These are phyloP conservation scores for Conticribra guillardii DNA, from an alignment of 108 stramenopile genomes.

Conservation along the genomic window DNA sequence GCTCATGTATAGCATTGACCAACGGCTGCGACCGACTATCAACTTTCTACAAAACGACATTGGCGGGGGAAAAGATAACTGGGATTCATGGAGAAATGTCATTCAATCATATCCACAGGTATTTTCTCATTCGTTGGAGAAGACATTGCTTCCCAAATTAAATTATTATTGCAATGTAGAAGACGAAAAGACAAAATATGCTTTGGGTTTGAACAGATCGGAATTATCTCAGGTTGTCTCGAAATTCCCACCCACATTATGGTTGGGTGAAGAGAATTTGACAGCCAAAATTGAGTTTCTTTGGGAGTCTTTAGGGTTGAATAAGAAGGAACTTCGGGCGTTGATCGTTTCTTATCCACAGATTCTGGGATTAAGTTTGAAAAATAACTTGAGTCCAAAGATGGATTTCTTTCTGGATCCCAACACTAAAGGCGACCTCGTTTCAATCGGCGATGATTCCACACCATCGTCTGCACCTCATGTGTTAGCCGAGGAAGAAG, in stretches of 20 bases:
- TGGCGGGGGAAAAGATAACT: conserved; percentile 39
- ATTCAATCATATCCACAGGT: conserved; percentile 33
- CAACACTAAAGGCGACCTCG: not conserved
- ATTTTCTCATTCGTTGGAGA: conserved; percentile 45
- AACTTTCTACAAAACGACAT: conserved; percentile 30
- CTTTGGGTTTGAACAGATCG: conserved; percentile 30
- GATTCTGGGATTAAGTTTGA: conserved; percentile 47
- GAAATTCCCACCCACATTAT: conserved; percentile 50
- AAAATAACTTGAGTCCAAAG: conserved; percentile 45
- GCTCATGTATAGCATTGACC: conserved; percentile 35
- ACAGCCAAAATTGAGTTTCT: conserved; percentile 46
- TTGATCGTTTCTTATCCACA: conserved; percentile 54
- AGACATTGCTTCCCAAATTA: conserved; percentile 36
- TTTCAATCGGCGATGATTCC: no score
- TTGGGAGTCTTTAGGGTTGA: conserved; percentile 22
- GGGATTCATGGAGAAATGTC: conserved; percentile 27
- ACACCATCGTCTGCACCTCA: not conserved
- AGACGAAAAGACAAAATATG: not conserved
- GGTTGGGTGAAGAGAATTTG: conserved; percentile 46
- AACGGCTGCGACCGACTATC: conserved; percentile 35
- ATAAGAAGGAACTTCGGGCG: conserved; percentile 18
- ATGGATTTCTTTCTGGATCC: conserved; percentile 43
- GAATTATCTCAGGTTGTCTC: conserved; percentile 46
- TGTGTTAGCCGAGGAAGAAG: not conserved
- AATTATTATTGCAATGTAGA: conserved; percentile 8